Base-by-base conservation (phyloP, 345 rosid species). In the Gossypium herbaceum region DNA sequence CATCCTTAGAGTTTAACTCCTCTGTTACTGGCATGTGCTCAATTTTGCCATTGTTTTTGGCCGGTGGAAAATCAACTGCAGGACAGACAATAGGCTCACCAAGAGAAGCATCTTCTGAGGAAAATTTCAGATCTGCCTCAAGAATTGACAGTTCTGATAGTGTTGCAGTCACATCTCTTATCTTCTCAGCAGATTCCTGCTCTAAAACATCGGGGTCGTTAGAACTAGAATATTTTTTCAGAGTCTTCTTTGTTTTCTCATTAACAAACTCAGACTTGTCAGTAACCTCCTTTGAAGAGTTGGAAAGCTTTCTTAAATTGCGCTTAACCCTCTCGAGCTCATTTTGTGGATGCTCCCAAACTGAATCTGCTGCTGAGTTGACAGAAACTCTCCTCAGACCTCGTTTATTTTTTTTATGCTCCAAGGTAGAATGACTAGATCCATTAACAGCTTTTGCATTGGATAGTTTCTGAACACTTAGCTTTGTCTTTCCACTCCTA, bases 281-380 rank as follows among this genome's bases (percentile, higher is more conserved):
- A 68, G 83, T 73, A 43, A 68, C 89, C 78, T 88, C 88, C 74
- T 76, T 86, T 52, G 65, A 17, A 71, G 84, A 76, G 71, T 80
- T 82, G 9, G 83, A 78, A 78, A 79, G 76, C 75, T 83, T 91
- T 82, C 89, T 86, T 9, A 72, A 76, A 82, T 56, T 79, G 71
- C 75, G 83, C 78, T 88, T 94, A 73, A 76, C 74, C 85, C 87
- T 91, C 75, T 82, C 89, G 69, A 64, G 64, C 83, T 77, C 90
- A 55, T 48, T 78, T 85, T 84, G 84, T 2, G 86, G 72, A 76
- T 80, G 82, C 67, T 87, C 91, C 77, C 69, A 79, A 78, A 71
- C 82, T 78, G 77, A 73, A 88, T 60, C 82, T 55, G 56, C 73
- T 27, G 75, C 68, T 22, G 75, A 54, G 15, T 75, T 76, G 51